Evolutionary conservation across 2,329 filamentous ascomycete genomes (phyloP).

Genomic region (Fusarium chaquense): DNA sequence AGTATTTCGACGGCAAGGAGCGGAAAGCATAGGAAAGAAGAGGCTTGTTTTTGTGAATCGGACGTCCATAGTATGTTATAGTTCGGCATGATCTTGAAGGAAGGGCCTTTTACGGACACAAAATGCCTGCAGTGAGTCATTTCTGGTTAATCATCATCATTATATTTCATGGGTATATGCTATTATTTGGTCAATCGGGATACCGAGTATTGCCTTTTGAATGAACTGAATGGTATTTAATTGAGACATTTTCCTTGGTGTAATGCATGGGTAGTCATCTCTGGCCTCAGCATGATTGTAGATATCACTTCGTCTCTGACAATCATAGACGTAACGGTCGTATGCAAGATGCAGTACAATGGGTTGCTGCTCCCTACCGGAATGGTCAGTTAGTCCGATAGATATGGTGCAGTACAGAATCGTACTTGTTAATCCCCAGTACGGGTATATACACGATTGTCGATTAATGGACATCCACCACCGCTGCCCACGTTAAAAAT

Average conservation of each 20-base stretch:
- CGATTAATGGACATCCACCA: constrained; percentile 21
- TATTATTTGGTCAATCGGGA: background rate
- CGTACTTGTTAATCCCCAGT: background rate
- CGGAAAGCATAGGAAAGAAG: constrained; percentile 43
- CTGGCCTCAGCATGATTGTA: constrained; percentile 34
- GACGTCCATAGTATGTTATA: background rate
- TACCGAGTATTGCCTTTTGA: background rate
- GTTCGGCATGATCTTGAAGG: background rate
- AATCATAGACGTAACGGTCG: constrained; percentile 17
- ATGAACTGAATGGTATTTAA: background rate
- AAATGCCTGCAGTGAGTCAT: constrained; percentile 25
- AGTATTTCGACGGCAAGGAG: constrained; percentile 33
- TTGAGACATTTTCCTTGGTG: constrained; percentile 11
- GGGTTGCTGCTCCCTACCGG: constrained; percentile 13
- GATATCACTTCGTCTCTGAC: constrained; percentile 6
- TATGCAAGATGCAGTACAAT: constrained; percentile 24
- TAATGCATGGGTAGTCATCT: constrained; percentile 18
- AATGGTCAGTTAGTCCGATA: background rate
- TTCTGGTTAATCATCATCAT: background rate
- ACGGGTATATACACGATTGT: background rate
- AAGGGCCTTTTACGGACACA: constrained; percentile 40
- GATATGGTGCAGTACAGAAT: background rate
- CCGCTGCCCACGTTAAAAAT: constrained; percentile 2
- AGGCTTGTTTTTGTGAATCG: constrained; percentile 16
- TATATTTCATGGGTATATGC: background rate